phyloP scores from a whole-genome alignment of 2,329 filamentous ascomycete species.

The Leptographium galeiforme region DNA sequence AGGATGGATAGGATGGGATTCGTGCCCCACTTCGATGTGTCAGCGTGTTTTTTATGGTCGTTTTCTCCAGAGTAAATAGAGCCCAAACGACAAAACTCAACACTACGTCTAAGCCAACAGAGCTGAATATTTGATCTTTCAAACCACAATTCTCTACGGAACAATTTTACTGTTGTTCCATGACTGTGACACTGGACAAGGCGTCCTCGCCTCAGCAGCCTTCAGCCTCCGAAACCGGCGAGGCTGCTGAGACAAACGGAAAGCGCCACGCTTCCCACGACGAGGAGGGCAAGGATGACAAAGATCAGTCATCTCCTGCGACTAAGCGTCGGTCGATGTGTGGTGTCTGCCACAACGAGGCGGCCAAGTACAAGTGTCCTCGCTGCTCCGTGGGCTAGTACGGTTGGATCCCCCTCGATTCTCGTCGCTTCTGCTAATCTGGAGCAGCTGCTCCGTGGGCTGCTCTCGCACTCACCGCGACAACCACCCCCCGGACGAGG shows the following conservation, averaged over 20 bases:
- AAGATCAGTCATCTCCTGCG: not conserved
- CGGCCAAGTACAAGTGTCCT: conserved; percentile 51
- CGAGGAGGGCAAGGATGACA: conserved; percentile 2
- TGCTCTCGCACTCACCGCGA: conserved; percentile 28
- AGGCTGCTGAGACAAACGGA: not conserved
- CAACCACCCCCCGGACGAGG: conserved; percentile 15
- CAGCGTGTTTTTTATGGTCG: not conserved
- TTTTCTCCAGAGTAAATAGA: not conserved
- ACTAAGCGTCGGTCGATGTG: conserved; percentile 25
- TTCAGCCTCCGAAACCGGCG: not conserved
- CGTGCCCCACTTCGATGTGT: not conserved
- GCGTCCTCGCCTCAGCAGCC: not conserved
- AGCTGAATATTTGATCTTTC: no score
- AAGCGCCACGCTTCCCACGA: not conserved
- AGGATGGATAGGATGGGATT: not conserved
- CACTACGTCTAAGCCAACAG: no score
- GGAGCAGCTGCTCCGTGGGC: conserved; percentile 41
- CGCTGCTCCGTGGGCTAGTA: conserved; percentile 46
- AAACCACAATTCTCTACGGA: no score
- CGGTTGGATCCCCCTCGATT: conserved; percentile 15
- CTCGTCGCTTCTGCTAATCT: not conserved
- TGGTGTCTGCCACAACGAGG: conserved; percentile 35
- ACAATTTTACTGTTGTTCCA: not conserved
- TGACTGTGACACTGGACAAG: not conserved
- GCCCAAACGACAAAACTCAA: no score